Percentiles rank a stretch among this genome's conserved stretches.
These are phyloP conservation scores for Neopestalotiopsis sp. DNA, from an alignment of 2,329 filamentous ascomycete species.

Conservation along the genomic window DNA sequence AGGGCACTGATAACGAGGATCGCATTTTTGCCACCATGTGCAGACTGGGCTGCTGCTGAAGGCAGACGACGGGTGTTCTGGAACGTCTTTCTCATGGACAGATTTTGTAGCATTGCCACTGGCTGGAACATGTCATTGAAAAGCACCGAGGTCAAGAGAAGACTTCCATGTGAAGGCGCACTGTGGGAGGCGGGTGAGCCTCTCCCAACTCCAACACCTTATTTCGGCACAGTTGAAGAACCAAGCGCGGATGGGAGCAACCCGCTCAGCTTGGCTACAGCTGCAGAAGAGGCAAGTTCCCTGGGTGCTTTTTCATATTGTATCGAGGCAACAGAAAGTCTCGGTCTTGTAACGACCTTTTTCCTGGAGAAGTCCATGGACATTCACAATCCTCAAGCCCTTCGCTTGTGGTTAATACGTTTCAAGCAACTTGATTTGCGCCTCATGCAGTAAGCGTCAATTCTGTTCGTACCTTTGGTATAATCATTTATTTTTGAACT, in stretches of 20 bases:
- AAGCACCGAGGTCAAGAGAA: slow-evolving; percentile 36
- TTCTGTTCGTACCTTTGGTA: not conserved
- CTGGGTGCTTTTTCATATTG: slow-evolving; percentile 52
- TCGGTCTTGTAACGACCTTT: slow-evolving; percentile 49
- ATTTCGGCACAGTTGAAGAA: slow-evolving; percentile 50
- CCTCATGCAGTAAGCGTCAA: slow-evolving; percentile 42
- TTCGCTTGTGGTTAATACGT: slow-evolving; percentile 47
- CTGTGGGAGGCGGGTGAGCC: slow-evolving; percentile 45
- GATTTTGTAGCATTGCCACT: slow-evolving; percentile 45
- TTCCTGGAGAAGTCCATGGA: slow-evolving; percentile 50
- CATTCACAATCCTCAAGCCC: slow-evolving; percentile 41
- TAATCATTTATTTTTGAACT: not conserved
- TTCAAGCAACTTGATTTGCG: slow-evolving; percentile 54
- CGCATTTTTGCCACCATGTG: slow-evolving; percentile 32
- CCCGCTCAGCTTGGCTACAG: slow-evolving; percentile 39
- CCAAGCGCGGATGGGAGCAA: slow-evolving; percentile 44
- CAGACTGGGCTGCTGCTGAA: slow-evolving; percentile 40
- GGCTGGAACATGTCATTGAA: slow-evolving; percentile 43
- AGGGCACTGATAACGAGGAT: slow-evolving; percentile 36
- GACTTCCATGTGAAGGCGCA: slow-evolving; percentile 44
- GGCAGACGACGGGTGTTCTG: slow-evolving; percentile 42
- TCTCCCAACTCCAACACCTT: slow-evolving; percentile 42
- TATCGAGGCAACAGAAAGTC: slow-evolving; percentile 51
- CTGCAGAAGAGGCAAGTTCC: slow-evolving; percentile 40
- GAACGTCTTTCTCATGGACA: slow-evolving; percentile 42